phyloP scores from a whole-genome alignment of 1,139 yeast species.

The Arxiozyma heterogenica region DNA sequence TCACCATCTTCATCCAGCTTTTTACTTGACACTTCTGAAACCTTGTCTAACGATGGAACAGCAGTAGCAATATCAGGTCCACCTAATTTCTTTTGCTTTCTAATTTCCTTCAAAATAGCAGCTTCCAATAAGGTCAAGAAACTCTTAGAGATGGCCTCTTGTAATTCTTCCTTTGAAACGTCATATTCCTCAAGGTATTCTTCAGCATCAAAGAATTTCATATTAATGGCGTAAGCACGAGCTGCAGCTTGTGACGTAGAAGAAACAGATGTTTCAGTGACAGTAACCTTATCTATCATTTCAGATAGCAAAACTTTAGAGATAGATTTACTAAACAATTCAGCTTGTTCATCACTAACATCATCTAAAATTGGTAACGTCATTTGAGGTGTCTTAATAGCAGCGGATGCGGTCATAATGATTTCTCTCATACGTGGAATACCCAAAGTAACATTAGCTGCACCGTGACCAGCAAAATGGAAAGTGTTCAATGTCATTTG shows the following conservation, averaged over 20 bases:
- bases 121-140: conserved; percentile 67
- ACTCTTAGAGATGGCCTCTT: conserved; percentile 50
- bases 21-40: conserved; percentile 30
- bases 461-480: conserved; percentile 99
- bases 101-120: conserved; percentile 70
- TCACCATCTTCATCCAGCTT: conserved; percentile 51
- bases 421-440: conserved; percentile 99
- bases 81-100: conserved; percentile 59
- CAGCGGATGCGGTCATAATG: conserved; percentile 95
- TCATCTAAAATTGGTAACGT: conserved; percentile 73
- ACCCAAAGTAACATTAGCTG: conserved; percentile 98
- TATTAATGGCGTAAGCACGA: conserved; percentile 64
- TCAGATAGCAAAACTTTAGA: conserved; percentile 82
- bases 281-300: conserved; percentile 75
- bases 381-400: conserved; percentile 98
- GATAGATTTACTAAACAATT: conserved; percentile 84
- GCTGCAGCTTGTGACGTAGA: conserved; percentile 43
- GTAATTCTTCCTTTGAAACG: conserved; percentile 70
- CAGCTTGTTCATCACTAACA: conserved; percentile 80
- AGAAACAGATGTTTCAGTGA: conserved; percentile 76
- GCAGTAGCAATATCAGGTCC: conserved; percentile 68
- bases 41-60: conserved; percentile 44
- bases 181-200: conserved; percentile 89
- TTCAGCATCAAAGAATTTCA: conserved; percentile 63
- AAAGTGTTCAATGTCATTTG: conserved; percentile 99